Evolutionary conservation across 768 basidiomycete species (phyloP).

Genomic region (Lactarius pseudohatsudake): DNA sequence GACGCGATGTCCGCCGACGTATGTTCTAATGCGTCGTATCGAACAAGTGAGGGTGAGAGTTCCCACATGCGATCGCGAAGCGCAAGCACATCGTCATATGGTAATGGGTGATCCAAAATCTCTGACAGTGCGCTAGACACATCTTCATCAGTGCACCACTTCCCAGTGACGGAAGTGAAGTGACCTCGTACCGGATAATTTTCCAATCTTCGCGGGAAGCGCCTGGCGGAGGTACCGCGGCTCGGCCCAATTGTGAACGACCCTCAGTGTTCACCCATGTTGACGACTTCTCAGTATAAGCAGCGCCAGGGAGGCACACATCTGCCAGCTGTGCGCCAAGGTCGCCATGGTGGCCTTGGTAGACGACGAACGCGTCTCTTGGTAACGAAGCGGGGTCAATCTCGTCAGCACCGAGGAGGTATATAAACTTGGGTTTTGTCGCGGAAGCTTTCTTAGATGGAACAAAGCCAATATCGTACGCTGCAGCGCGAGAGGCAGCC

Average conservation of each 20-base stretch:
- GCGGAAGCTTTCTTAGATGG: conserved; percentile 75
- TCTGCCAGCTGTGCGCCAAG: conserved; percentile 96
- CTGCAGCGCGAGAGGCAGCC: conserved; percentile 90
- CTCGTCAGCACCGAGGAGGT: conserved; percentile 96
- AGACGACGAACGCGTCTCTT: conserved; percentile 91
- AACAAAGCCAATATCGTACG: conserved; percentile 93
- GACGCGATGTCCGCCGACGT: conserved; percentile 73
- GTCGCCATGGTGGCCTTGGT: conserved; percentile 99
- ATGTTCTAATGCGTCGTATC: conserved; percentile 78
- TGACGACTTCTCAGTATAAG: conserved; percentile 88
- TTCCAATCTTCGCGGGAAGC: conserved; percentile 97
- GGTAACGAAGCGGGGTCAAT: conserved; percentile 87
- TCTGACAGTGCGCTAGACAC: conserved; percentile 79
- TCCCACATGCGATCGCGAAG: conserved; percentile 97
- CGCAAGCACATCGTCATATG: conserved; percentile 83
- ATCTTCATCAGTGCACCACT: conserved; percentile 5
- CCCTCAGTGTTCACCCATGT: conserved; percentile 99
- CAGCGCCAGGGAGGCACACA: conserved; percentile 87
- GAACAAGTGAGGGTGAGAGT: conserved; percentile 83
- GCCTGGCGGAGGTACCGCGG: conserved; percentile 93
- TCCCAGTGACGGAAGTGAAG: no score
- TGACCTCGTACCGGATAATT: conserved; percentile 69
- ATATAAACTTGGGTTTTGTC: conserved; percentile 89
- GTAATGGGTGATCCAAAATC: conserved; percentile 72
- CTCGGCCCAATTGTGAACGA: conserved; percentile 82